Evolutionary conservation across 1,284 basidiomycete genomes (phyloP).

Genomic region (Amylostereum chailletii): DNA sequence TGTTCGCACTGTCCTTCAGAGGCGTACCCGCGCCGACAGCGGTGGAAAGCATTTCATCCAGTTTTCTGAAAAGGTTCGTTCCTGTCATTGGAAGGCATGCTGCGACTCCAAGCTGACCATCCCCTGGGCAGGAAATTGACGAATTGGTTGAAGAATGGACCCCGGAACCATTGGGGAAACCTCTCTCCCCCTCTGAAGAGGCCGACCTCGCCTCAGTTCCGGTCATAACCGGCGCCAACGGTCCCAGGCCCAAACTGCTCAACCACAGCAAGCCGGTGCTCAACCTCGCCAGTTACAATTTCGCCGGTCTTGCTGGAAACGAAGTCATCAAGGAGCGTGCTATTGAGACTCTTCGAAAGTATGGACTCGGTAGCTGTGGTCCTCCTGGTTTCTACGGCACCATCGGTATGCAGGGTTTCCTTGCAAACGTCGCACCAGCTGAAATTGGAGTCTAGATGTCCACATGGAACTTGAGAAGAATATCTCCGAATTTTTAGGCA

Average conservation of each 20-base stretch:
- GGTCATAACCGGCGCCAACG: constrained; percentile 73
- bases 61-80: constrained; percentile 79
- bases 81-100: not conserved
- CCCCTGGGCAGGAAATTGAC: constrained; percentile 76
- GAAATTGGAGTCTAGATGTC: constrained; percentile 52
- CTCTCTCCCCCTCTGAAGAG: constrained; percentile 53
- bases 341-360: constrained; percentile 81
- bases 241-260: constrained; percentile 75
- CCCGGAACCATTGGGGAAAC: constrained; percentile 77
- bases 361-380: constrained; percentile 93
- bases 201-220: constrained; percentile 71
- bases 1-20: constrained; percentile 82
- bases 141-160: constrained; percentile 95
- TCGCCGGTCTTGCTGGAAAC: constrained; percentile 84
- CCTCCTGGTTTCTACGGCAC: constrained; percentile 98
- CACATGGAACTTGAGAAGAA: constrained; percentile 86
- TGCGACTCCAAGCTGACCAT: not conserved
- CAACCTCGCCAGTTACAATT: constrained; percentile 92
- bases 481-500: constrained; percentile 86
- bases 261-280: constrained; percentile 72
- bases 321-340: constrained; percentile 84
- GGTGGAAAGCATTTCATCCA: constrained; percentile 88
- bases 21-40: constrained; percentile 80
- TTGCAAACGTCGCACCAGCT: too few relatives aligned
- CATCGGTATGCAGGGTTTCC: constrained; percentile 50